phyloP scores from a whole-genome alignment of 805 yeast genomes.

The Wickerhamiella brachini region DNA sequence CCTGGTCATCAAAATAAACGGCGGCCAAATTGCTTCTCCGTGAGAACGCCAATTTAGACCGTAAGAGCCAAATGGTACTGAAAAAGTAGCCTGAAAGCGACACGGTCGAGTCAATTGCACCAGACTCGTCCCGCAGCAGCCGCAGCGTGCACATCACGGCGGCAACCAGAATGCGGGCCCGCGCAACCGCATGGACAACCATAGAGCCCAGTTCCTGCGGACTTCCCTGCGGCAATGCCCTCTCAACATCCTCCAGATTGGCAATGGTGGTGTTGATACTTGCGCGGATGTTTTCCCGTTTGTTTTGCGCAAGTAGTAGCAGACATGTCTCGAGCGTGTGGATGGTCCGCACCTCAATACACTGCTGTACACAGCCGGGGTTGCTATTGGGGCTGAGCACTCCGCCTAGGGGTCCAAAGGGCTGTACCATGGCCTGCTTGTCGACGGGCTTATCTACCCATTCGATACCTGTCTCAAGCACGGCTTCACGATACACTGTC shows the following conservation, averaged over 20 bases:
- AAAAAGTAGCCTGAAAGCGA: background rate
- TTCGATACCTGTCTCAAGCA: background rate
- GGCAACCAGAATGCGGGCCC: background rate
- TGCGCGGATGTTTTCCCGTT: background rate
- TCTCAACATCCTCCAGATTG: background rate
- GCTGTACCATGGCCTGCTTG: background rate
- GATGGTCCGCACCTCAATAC: background rate
- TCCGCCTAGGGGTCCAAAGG: background rate
- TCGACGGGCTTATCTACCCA: background rate
- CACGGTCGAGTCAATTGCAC: background rate
- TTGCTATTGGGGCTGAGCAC: background rate
- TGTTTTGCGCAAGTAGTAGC: background rate
- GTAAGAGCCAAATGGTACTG: constrained; percentile 3
- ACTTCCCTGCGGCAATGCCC: background rate
- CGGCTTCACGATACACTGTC: background rate
- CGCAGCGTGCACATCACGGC: background rate
- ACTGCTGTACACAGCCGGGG: background rate
- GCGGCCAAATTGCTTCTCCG: constrained; percentile 6
- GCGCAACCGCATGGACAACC: background rate
- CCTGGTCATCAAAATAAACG: constrained; percentile 5
- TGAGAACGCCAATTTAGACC: constrained; percentile 4
- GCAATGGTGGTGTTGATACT: background rate
- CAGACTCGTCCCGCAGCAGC: background rate
- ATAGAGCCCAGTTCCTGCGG: background rate
- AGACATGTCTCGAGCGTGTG: background rate